These are phyloP conservation scores for Pholiota conissans DNA, from an alignment of 768 basidiomycete genomes.

Conservation along the genomic window DNA sequence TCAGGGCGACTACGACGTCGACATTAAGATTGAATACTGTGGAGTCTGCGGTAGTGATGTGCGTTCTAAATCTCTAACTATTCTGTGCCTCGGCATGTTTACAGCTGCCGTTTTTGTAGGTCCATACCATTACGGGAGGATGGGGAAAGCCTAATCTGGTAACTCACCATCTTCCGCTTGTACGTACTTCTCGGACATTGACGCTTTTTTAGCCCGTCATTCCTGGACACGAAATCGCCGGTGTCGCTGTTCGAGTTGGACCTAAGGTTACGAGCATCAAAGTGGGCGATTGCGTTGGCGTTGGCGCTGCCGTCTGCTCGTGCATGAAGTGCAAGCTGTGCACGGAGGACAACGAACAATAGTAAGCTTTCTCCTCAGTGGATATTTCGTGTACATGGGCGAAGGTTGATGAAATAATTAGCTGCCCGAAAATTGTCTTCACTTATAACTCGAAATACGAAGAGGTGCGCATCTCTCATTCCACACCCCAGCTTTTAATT, in stretches of 20 bases:
- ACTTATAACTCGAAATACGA: constrained; percentile 45
- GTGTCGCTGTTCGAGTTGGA: constrained; percentile 52
- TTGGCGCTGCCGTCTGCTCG: constrained; percentile 43
- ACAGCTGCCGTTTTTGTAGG: constrained; percentile 19
- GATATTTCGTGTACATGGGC: not conserved
- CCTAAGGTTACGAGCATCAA: constrained; percentile 53
- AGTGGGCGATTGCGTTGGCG: constrained; percentile 56
- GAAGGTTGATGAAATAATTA: constrained; percentile 5
- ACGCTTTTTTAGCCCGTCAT: constrained; percentile 30
- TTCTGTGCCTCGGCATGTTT: not conserved
- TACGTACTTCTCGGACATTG: not conserved
- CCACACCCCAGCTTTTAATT: not conserved
- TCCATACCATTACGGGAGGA: constrained; percentile 38
- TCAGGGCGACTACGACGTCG: constrained; percentile 53
- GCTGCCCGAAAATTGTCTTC: constrained; percentile 40
- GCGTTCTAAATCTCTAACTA: not conserved
- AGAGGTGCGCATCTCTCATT: constrained; percentile 22
- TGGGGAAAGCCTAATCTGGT: constrained; percentile 34
- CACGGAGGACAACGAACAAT: constrained; percentile 53
- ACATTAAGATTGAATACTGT: constrained; percentile 51
- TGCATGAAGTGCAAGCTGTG: constrained; percentile 52
- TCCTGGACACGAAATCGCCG: constrained; percentile 57
- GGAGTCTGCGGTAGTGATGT: constrained; percentile 57
- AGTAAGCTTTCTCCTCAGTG: constrained; percentile 25
- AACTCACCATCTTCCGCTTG: not conserved